Percentiles rank a stretch among this genome's conserved stretches.
phyloP scores from a whole-genome alignment of 2,329 filamentous ascomycete species.

The Clarireedia monteithiana region DNA sequence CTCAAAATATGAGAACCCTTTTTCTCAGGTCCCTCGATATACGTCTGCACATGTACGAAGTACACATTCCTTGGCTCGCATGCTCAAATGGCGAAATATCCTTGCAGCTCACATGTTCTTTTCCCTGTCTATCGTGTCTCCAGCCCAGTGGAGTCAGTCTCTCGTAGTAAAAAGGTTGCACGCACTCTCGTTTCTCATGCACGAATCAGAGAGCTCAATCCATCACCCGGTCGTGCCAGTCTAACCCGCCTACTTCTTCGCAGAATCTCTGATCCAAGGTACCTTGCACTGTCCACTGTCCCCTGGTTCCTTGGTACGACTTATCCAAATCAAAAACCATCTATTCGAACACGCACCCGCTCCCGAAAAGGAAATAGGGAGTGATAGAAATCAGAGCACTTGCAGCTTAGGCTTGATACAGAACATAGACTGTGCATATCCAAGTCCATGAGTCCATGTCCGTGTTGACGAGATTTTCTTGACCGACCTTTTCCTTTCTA shows the following conservation, averaged over 20 bases:
- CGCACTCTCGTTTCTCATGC: background rate
- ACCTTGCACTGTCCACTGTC: too few species aligned
- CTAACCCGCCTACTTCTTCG: too few species aligned
- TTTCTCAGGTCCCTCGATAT: too few species aligned
- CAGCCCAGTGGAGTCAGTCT: background rate
- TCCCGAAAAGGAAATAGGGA: background rate
- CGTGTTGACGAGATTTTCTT: background rate
- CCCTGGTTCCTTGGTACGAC: too few species aligned
- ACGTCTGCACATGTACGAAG: too few species aligned
- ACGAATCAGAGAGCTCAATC: background rate
- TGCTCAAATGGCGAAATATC: slow-evolving; percentile 5
- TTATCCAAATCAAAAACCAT: background rate
- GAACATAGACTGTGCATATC: too few species aligned
- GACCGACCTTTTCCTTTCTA: background rate
- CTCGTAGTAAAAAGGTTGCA: background rate
- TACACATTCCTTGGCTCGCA: background rate
- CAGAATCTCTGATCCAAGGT: too few species aligned
- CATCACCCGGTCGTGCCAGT: too few species aligned
- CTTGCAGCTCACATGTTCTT: slow-evolving; percentile 8
- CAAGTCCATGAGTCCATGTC: too few species aligned
- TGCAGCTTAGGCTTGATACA: background rate
- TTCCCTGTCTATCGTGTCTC: background rate
- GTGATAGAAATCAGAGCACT: background rate
- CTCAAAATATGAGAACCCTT: background rate
- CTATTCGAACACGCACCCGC: background rate